Base-by-base conservation (phyloP, 1,284 basidiomycete genomes). In the Sporisorium sorghi region DNA sequence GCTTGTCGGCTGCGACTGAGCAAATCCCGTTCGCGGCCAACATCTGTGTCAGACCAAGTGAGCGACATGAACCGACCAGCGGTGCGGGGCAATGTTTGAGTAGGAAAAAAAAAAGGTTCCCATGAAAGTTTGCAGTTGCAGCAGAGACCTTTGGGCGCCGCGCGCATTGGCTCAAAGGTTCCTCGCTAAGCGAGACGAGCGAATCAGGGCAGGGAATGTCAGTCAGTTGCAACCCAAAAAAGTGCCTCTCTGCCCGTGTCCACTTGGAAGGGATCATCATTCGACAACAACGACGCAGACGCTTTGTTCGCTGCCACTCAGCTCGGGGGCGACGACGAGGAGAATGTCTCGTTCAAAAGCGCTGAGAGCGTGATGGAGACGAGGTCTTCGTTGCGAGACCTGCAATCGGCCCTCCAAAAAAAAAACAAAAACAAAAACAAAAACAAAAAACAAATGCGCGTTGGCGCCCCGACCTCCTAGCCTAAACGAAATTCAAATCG, bases 61-160 rank as follows among this genome's bases (percentile, higher is more conserved):
- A 44, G 43, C 14, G 11, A 26, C 24, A 26, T 19, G n/a, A 43
- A 44, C 15, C 26, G 17, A 28, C 17, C 30, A n/a, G 9, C 5
- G 28, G 15, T 33, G 47, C 47, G 47, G 47, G 47, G 47, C 47
- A 48, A 46, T 46, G 15, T 28, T 28, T n/a, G 46, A 28, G 11
- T 17, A 17, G 12, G 5, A 3, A 19, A 9, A 37, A 23, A 49
- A 19, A 19, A 37, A 35, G 12, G 33, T 54, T 60, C 44, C 58
- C 59, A 55, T 61, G 59, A 42, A 54, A 42, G 51, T 61, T 61
- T 55, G 51, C 44, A 35, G 21, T 39, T 37, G 49, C 44, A 56
- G 44, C 53, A 24, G 46, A n/a, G n/a, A n/a, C n/a, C n/a, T 33
- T 26, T 53, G 17, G 9, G 42, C 33, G 42, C n/a, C n/a, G n/a